Conservation (phyloP, 176 grass and related monocot genomes). For the Pontederia crassipes region DNA sequence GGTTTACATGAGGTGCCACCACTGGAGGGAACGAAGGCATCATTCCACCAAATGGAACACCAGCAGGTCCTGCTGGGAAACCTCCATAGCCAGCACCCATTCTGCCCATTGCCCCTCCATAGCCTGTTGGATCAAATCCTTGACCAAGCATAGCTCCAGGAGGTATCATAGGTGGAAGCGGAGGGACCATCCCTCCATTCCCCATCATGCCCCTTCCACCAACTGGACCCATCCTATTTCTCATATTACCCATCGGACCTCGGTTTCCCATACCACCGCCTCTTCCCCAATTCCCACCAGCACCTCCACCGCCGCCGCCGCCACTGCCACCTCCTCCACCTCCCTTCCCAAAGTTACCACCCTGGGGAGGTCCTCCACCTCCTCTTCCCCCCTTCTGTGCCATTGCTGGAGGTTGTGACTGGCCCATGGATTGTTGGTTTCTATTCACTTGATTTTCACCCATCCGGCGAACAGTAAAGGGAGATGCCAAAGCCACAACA, state of each 20-base stretch:
- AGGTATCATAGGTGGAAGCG: constrained; percentile 13
- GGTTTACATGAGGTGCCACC: constrained; percentile 33
- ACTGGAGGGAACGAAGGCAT: constrained; percentile 15
- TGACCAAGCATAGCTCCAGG: constrained; percentile 19
- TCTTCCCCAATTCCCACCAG: constrained; percentile 4
- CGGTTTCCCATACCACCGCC: constrained; percentile 23
- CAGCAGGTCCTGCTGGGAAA: constrained; percentile 6
- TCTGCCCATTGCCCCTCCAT: constrained; percentile 14
- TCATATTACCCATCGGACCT: constrained; percentile 17
- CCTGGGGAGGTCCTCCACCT: constrained; percentile 1
- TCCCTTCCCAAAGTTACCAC: constrained; percentile 3
- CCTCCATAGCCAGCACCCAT: constrained; percentile 14
- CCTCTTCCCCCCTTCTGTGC: constrained; percentile 24
- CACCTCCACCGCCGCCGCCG: not conserved
- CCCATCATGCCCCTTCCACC: constrained; percentile 22
- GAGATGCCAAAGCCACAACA: constrained; percentile 31
- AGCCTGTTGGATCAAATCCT: constrained; percentile 14
- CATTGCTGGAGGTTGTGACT: not conserved
- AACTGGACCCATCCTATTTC: constrained; percentile 14
- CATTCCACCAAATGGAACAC: constrained; percentile 17
- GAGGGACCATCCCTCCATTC: constrained; percentile 19
- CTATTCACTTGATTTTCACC: constrained; percentile 22
- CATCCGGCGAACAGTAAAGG: constrained; percentile 11
- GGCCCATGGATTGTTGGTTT: constrained; percentile 2
- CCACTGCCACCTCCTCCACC: not conserved